Percentiles rank a stretch among this genome's conserved stretches.
Evolutionary conservation across 345 rosid genomes (phyloP).

Genomic region (Capsella bursapastoris): DNA sequence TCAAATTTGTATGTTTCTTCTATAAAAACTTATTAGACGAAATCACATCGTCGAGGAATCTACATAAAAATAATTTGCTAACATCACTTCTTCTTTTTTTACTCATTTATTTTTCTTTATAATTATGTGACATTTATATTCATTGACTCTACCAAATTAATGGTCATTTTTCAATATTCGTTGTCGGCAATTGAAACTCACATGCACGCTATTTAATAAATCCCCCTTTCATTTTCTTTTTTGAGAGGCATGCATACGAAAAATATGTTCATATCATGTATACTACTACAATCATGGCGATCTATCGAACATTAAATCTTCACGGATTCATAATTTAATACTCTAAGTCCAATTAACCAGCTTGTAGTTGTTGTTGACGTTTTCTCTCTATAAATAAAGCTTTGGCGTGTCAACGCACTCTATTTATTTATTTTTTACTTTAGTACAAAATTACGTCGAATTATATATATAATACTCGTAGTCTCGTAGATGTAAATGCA

Average conservation of each 20-base stretch:
- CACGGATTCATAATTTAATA: slow-evolving; percentile 22
- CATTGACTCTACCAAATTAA: slow-evolving; percentile 12
- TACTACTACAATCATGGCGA: slow-evolving; percentile 31
- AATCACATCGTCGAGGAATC: too few relatives aligned
- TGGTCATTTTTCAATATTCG: slow-evolving; percentile 28
- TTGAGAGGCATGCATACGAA: slow-evolving; percentile 33
- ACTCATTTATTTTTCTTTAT: background rate
- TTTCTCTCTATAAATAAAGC: background rate
- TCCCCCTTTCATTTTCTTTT: background rate
- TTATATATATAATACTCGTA: background rate
- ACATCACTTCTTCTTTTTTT: background rate
- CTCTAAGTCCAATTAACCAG: slow-evolving; percentile 4
- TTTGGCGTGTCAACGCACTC: slow-evolving; percentile 26
- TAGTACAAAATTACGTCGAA: background rate
- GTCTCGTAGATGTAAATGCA: slow-evolving; percentile 11
- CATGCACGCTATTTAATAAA: slow-evolving; percentile 33
- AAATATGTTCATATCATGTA: slow-evolving; percentile 24
- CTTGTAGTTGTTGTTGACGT: slow-evolving; percentile 32
- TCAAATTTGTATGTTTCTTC: background rate
- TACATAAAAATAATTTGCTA: too few relatives aligned
- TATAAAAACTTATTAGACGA: too few relatives aligned
- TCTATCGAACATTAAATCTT: slow-evolving; percentile 20
- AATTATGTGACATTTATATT: slow-evolving; percentile 8
- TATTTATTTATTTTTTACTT: background rate
- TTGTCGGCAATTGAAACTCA: slow-evolving; percentile 42